phyloP scores from a whole-genome alignment of 257 asterid genomes.

The Jasminum sambac region DNA sequence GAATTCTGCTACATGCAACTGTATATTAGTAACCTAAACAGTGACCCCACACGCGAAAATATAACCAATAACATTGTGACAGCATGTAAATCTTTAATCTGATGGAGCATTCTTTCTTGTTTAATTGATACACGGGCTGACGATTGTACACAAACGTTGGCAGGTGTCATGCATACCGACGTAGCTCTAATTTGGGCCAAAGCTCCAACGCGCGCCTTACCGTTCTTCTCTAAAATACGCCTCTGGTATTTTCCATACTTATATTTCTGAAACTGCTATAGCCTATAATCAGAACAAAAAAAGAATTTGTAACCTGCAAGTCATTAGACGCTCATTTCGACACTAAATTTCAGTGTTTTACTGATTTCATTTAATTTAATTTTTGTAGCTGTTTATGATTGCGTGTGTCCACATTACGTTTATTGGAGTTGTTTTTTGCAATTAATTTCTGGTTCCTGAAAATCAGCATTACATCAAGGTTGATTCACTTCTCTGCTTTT shows the following conservation, averaged over 20 bases:
- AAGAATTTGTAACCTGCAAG: not conserved
- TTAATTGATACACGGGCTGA: not conserved
- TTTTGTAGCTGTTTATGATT: not conserved
- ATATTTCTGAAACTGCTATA: not conserved
- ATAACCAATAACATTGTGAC: not conserved
- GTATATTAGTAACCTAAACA: not conserved
- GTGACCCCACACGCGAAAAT: not conserved
- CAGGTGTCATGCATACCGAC: not conserved
- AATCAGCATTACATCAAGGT: constrained; percentile 25
- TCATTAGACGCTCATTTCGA: not conserved
- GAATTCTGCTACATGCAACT: not conserved
- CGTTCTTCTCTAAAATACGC: not conserved
- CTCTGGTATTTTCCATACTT: not conserved
- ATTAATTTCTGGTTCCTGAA: constrained; percentile 12
- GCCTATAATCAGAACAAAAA: not conserved
- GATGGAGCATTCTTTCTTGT: not conserved
- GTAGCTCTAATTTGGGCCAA: not conserved
- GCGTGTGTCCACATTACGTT: not conserved
- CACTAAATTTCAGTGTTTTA: not conserved
- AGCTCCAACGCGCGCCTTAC: not conserved
- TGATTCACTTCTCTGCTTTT: not conserved
- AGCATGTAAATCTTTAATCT: not conserved
- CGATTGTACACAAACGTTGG: not conserved
- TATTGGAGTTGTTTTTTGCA: not conserved
- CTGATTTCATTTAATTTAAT: not conserved